Evolutionary conservation across 1,284 basidiomycete genomes (phyloP).

Genomic region (Porodaedalea pini): DNA sequence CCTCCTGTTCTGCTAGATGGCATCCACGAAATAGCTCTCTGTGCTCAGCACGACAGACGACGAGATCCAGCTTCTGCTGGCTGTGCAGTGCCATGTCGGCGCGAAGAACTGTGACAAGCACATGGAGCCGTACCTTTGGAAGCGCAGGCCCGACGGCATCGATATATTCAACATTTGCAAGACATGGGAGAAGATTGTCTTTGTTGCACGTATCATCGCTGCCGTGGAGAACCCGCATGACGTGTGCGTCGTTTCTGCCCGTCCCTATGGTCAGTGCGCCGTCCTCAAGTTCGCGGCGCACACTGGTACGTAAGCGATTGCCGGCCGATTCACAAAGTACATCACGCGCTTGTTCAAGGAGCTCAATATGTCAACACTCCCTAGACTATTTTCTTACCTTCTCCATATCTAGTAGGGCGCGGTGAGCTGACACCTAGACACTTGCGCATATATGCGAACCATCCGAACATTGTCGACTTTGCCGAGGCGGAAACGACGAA

Average conservation of each 20-base stretch:
- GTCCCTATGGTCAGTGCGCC: constrained; percentile 98
- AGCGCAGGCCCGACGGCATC: constrained; percentile 93
- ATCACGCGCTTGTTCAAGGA: constrained; percentile 99
- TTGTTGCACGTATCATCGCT: constrained; percentile 92
- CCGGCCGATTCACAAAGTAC: constrained; percentile 99
- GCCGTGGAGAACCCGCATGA: constrained; percentile 98
- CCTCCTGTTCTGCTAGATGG: constrained; percentile 14
- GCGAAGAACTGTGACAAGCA: constrained; percentile 99
- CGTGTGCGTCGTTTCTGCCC: constrained; percentile 96
- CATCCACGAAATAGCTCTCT: constrained; percentile 90
- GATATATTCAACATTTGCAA: constrained; percentile 98
- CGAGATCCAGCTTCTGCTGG: constrained; percentile 92
- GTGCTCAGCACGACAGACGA: constrained; percentile 93
- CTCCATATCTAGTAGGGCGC: constrained; percentile 60
- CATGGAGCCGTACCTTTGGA: constrained; percentile 98
- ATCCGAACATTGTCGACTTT: constrained; percentile 72
- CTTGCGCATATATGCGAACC: constrained; percentile 67
- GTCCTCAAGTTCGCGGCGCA: constrained; percentile 98
- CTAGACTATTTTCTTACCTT: constrained; percentile 18
- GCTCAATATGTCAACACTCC: too few relatives aligned
- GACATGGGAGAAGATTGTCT: constrained; percentile 99
- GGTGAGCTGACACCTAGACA: constrained; percentile 65
- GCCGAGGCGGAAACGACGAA: constrained; percentile 60
- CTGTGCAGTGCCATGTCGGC: constrained; percentile 95
- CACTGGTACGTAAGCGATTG: constrained; percentile 98